Base-by-base conservation (phyloP, 371 early-diverging fungal genomes). In the Mortierella sp. region DNA sequence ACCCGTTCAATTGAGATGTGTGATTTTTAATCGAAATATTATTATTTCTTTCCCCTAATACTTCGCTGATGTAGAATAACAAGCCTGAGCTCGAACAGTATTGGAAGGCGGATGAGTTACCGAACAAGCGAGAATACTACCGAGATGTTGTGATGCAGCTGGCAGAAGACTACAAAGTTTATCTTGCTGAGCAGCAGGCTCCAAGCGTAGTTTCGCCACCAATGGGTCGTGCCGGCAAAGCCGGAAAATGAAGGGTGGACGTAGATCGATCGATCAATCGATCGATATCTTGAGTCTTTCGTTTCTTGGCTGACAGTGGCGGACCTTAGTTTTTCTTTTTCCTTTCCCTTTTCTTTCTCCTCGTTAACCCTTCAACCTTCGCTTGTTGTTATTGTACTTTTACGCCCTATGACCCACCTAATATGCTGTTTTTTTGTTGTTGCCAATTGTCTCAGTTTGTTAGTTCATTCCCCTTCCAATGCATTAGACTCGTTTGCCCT, bases 91-190 rank as follows among this genome's bases (percentile, higher is more conserved):
- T 29, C 46, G 71, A 63, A 46, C 72, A 75, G 41, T 79, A 83
- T 38, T 83, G 83, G 83, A 65, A 54, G 0, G 51, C 72, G 1
- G 76, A 58, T 0, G 83, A 83, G 14, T 51, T 83, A 4, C 49
- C 75, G 29, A 24, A 12, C 12, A 83, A 83, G 56, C 75, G 83
- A 21, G 74, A 78, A n/a, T 71, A 78, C 29, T 83, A 76, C n/a
- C 68, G 78, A 1, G 76, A 78, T 14, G 75, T 83, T 32, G 78
- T 83, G 76, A 41, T 65, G 35, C 38, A 46, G 58, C 41, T 83
- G n/a, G 54, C 83, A n/a, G 83, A 75, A 43, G 56, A 78, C 35
- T 83, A 83, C 71, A 74, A 83, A 46, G 48, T 49, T 6, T 75
- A 56, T 27, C 41, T 56, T 38, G 68, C 65, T 6, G 65, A 65